Base-by-base conservation (phyloP, 352 stramenopile species). In the Aphanomyces astaci region DNA sequence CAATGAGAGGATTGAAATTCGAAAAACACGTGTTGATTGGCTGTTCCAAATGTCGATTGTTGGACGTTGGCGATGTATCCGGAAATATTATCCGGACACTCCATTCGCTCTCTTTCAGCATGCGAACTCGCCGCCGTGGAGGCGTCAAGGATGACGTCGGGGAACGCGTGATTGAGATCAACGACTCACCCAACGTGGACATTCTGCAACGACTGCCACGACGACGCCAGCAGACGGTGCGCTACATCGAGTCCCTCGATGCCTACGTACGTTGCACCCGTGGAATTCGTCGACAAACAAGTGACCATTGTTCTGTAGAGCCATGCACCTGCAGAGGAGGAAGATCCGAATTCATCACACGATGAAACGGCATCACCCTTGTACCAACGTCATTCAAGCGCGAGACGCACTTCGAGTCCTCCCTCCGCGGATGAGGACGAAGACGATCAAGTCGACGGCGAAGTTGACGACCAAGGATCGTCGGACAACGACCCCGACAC, bases 401-500 rank as follows among this genome's bases (percentile, higher is more conserved):
- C 51, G 7, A 7, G 5, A 2, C 25, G 51, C 19, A 36, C 4
- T 30, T 39, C 30, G 25, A 32, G 28, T 52, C 24, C 15, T 39
- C 25, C 45, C 33, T 22, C 30, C 0, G 19, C 25, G 33, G 32
- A 64, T 53, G 30, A 51, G 30, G 45, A 67, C 45, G 69, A 72
- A 9, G 49, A 55, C 31, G 64, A 76, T 22, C 33, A 71, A 2
- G 72, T 71, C 32, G 51, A 73, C 39, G 59, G 63, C 28, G 55
- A 71, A n/a, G 49, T 73, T 53, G 66, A 71, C 4, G 22, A 64
- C 2, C 39, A 75, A n/a, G 45, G 75, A 11, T 64, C 72, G 7
- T 68, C 72, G 1, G 74, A 75, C 22, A 75, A 71, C 19, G 73
- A 80, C 4, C 72, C 63, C 5, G 75, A 79, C 2, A 32, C 72